Evolutionary conservation across 1,284 basidiomycete species (phyloP).

Genomic region (Pascua sp.): DNA sequence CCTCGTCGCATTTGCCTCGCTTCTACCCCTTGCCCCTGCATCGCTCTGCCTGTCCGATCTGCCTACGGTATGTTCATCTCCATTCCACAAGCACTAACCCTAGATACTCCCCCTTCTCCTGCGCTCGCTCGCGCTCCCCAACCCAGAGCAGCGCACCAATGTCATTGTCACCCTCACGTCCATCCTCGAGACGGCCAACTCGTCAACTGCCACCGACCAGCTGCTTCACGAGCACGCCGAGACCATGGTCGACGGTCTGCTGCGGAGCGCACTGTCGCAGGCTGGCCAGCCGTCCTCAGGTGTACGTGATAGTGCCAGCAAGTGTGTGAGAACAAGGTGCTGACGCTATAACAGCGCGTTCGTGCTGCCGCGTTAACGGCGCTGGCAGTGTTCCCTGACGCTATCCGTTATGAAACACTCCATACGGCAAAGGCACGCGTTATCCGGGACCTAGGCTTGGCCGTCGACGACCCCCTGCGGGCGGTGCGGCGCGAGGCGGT

Average conservation of each 20-base stretch:
- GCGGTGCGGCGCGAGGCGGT: slow-evolving; percentile 80
- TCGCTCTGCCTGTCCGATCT: slow-evolving; percentile 66
- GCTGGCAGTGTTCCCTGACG: slow-evolving; percentile 66
- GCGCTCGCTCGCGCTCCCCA: slow-evolving; percentile 73
- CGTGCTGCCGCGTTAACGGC: slow-evolving; percentile 71
- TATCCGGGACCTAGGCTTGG: slow-evolving; percentile 66
- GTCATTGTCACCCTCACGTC: slow-evolving; percentile 75
- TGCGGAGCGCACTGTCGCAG: slow-evolving; percentile 55
- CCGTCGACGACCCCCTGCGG: slow-evolving; percentile 79
- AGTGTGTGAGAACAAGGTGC: neutral
- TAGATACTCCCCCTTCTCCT: slow-evolving; percentile 86
- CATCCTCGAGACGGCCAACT: slow-evolving; percentile 62
- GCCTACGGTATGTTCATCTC: slow-evolving; percentile 55
- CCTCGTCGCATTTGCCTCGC: slow-evolving; percentile 76
- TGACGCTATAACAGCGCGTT: slow-evolving; percentile 46
- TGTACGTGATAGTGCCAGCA: slow-evolving; percentile 20
- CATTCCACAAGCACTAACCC: neutral
- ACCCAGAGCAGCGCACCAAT: slow-evolving; percentile 67
- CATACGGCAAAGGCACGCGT: slow-evolving; percentile 70
- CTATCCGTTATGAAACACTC: slow-evolving; percentile 72
- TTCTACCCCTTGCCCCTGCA: slow-evolving; percentile 77
- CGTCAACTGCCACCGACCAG: slow-evolving; percentile 42
- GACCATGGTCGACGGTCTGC: slow-evolving; percentile 66
- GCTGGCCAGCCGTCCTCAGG: slow-evolving; percentile 28
- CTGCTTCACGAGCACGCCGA: slow-evolving; percentile 65